A percentile compares a stretch with the other conserved stretches of the same genome.
Evolutionary conservation across 495 filamentous ascomycete genomes (phyloP).

Genomic region (Lophiostoma macrostomum): DNA sequence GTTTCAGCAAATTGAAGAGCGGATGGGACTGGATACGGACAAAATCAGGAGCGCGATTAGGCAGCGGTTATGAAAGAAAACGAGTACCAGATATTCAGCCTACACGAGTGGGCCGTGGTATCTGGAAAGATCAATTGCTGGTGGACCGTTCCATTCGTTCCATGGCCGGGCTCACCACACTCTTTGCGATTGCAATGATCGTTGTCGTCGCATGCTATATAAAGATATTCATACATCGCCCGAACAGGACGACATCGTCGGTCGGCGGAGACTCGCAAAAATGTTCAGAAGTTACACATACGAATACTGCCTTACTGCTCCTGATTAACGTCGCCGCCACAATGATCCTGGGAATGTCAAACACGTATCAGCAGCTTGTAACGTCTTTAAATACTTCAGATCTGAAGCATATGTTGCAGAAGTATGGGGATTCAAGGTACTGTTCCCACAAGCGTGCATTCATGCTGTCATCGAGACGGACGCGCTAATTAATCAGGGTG

Average conservation of each 20-base stretch:
- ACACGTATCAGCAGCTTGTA: constrained; percentile 31
- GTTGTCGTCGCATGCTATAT: constrained; percentile 13
- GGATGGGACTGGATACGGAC: constrained; percentile 19
- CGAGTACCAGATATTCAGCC: constrained; percentile 19
- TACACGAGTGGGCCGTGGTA: constrained; percentile 23
- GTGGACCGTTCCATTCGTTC: constrained; percentile 20
- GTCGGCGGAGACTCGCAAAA: constrained; percentile 10
- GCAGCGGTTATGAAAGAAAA: constrained; percentile 3
- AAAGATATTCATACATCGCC: constrained; percentile 2
- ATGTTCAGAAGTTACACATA: constrained; percentile 19
- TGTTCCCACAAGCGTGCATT: too few relatives aligned
- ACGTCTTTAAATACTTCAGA: constrained; percentile 24
- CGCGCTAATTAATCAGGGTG: too few relatives aligned
- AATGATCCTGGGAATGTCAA: constrained; percentile 30
- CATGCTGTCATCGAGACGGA: too few relatives aligned
- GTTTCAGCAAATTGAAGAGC: constrained; percentile 18
- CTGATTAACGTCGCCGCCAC: constrained; percentile 23
- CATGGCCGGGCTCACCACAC: constrained; percentile 20
- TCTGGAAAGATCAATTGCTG: constrained; percentile 29
- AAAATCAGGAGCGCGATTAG: constrained; percentile 11
- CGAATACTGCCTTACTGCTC: constrained; percentile 23
- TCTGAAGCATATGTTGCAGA: constrained; percentile 23
- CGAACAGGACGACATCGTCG: constrained; percentile 15
- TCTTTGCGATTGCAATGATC: constrained; percentile 26
- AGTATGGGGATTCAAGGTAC: constrained; percentile 26